Base-by-base conservation (phyloP, 495 filamentous ascomycete species). In the Lepidopterella palustris region DNA sequence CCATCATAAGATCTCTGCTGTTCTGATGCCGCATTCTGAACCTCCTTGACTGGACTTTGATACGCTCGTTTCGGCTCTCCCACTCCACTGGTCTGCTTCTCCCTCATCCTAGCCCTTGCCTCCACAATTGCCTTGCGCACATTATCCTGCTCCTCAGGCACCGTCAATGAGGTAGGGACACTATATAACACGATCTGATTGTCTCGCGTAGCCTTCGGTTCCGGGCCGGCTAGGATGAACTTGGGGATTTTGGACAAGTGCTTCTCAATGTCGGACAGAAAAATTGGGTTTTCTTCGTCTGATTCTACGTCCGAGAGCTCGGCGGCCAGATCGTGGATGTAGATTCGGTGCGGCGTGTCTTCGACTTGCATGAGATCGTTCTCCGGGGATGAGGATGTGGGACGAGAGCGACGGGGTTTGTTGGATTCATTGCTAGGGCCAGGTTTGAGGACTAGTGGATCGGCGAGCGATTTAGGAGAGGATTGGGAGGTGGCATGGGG, bases 121-220 rank as follows among this genome's bases (percentile, higher is more conserved):
- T 96, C 92, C 51, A 95, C 77, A 56, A 98, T 90, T 5, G 88
- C 90, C 68, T 85, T 92, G 51, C 90, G 78, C 50, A 97, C 89
- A 64, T 80, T 88, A 68, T 96, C 92, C 49, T 85, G 76, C 62
- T 92, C 87, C 68, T 82, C 77, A 9, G 90, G 84, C 18, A 95
- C 76, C 0, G 85, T 84, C 57, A 96, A 68, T 18, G 89, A 92
- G 29, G 76, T 75, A 15, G 93, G 93, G 26, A 92, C 81, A 28
- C 76, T 76, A 74, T 96, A 97, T 10, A 96, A 80, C 42, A 97
- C 85, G 56, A 98, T 66, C 68, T 95, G 84, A 67, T 82, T 85
- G 55, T 80, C 79, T 26, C 73, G 69, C 13, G 68, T 69, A 10
- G 72, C 65, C 26, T 74, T 73, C 4, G 49, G 64, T 28, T 70